Conservation (phyloP, 352 stramenopile genomes). For the Phytopythium sindhum region DNA sequence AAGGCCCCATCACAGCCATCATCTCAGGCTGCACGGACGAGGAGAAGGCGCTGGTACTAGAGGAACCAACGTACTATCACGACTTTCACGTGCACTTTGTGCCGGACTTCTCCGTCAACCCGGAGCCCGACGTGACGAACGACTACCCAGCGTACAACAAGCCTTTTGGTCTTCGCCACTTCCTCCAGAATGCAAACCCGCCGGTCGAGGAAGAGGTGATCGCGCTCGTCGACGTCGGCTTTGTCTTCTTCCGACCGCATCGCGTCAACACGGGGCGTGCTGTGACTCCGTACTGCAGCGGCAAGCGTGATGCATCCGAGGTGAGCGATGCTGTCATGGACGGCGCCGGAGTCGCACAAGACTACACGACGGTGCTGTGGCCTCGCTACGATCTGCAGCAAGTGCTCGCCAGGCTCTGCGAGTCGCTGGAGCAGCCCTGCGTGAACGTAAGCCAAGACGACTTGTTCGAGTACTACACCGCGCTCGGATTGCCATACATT, state of each 20-base stretch:
- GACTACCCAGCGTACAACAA: conserved; percentile 53
- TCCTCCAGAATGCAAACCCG: conserved; percentile 34
- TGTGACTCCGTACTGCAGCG: conserved; percentile 41
- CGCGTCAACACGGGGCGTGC: conserved; percentile 33
- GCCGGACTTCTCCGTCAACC: conserved; percentile 33
- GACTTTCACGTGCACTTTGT: conserved; percentile 50
- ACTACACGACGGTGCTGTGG: conserved; percentile 36
- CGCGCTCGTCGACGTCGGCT: conserved; percentile 34
- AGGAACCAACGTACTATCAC: conserved; percentile 45
- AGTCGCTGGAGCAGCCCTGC: conserved; percentile 22
- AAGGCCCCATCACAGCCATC: conserved; percentile 47
- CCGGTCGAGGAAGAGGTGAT: conserved; percentile 35
- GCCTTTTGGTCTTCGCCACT: conserved; percentile 46
- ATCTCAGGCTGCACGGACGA: conserved; percentile 32
- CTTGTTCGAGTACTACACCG: conserved; percentile 39
- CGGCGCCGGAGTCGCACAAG: conserved; percentile 36
- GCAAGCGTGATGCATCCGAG: conserved; percentile 19
- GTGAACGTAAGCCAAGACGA: conserved; percentile 31
- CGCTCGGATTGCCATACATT: conserved; percentile 48
- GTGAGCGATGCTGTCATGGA: conserved; percentile 38
- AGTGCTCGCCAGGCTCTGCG: no score
- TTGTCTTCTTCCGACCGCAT: conserved; percentile 38
- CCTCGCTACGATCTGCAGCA: conserved; percentile 30
- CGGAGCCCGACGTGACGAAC: conserved; percentile 30
- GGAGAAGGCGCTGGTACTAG: conserved; percentile 20